phyloP scores from a whole-genome alignment of 2,329 filamentous ascomycete species.

The Chaetomium sp. region DNA sequence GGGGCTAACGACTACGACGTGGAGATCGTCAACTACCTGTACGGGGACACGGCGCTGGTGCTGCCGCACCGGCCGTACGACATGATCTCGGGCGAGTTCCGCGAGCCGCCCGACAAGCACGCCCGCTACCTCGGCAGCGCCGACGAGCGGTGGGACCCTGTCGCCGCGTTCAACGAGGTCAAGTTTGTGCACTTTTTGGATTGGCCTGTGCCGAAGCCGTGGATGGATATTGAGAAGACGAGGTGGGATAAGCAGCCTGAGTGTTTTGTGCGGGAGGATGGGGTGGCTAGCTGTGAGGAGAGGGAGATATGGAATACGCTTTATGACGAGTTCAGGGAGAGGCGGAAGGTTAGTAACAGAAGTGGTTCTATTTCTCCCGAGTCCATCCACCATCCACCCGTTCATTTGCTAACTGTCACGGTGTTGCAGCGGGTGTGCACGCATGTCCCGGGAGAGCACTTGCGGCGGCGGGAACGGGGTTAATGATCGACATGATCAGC shows the following conservation, averaged over 20 bases:
- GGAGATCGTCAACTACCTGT: conserved; percentile 67
- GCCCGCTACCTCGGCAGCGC: conserved; percentile 44
- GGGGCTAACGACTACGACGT: conserved; percentile 57
- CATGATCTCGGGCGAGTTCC: conserved; percentile 65
- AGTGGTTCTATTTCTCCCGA: not conserved
- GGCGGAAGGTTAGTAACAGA: not conserved
- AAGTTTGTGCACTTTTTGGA: conserved; percentile 73
- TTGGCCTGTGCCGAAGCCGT: conserved; percentile 68
- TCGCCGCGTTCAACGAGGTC: conserved; percentile 54
- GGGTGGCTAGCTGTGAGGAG: not conserved
- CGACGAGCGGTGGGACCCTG: conserved; percentile 22
- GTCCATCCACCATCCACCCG: no score
- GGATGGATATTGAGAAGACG: conserved; percentile 36
- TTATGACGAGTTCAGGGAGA: not conserved
- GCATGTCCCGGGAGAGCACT: not conserved
- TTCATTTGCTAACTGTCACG: not conserved
- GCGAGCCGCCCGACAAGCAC: conserved; percentile 47
- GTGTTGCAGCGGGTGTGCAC: not conserved
- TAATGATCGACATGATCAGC: not conserved
- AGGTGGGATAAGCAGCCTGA: not conserved
- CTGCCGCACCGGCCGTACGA: conserved; percentile 66
- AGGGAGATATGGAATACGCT: not conserved
- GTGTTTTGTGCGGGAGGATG: not conserved
- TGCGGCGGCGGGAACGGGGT: no score
- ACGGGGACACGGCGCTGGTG: conserved; percentile 59